Evolutionary conservation across 345 rosid genomes (phyloP).

Genomic region (Mangifera indica): DNA sequence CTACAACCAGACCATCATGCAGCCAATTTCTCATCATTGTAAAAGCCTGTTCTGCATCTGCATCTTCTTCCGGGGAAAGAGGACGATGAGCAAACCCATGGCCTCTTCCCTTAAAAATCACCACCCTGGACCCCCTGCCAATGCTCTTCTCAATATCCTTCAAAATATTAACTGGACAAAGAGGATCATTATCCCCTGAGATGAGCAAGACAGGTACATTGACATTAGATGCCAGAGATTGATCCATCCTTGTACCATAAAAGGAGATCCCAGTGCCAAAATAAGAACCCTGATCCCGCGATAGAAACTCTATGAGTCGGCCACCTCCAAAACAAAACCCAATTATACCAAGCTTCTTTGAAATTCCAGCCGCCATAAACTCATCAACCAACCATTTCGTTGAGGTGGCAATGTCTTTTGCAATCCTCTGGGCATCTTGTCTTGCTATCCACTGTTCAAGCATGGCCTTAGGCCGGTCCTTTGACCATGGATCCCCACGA

Average conservation of each 20-base stretch:
- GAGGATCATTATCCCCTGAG: slow-evolving; percentile 72
- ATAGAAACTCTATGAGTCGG: slow-evolving; percentile 57
- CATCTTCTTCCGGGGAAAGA: slow-evolving; percentile 67
- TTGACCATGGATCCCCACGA: slow-evolving; percentile 78
- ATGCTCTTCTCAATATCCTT: slow-evolving; percentile 47
- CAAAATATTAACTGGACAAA: slow-evolving; percentile 48
- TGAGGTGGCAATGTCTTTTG: slow-evolving; percentile 46
- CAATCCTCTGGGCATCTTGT: slow-evolving; percentile 53
- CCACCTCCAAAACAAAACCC: slow-evolving; percentile 95
- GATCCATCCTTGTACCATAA: slow-evolving; percentile 79
- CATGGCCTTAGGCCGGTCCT: slow-evolving; percentile 40
- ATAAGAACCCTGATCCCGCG: slow-evolving; percentile 45
- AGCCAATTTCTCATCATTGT: slow-evolving; percentile 68
- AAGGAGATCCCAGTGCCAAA: slow-evolving; percentile 73
- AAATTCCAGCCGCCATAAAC: slow-evolving; percentile 69
- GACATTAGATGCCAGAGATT: slow-evolving; percentile 35
- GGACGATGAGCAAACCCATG: slow-evolving; percentile 83
- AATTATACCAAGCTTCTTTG: slow-evolving; percentile 74
- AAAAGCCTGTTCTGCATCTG: slow-evolving; percentile 77
- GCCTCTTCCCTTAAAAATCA: slow-evolving; percentile 66
- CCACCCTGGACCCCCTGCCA: slow-evolving; percentile 48
- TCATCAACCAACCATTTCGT: slow-evolving; percentile 80
- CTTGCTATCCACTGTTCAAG: slow-evolving; percentile 54
- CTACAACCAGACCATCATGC: slow-evolving; percentile 39
- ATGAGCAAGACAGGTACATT: slow-evolving; percentile 73